These are phyloP conservation scores for Lactifluus echinatus DNA, from an alignment of 768 basidiomycete species.

Conservation along the genomic window DNA sequence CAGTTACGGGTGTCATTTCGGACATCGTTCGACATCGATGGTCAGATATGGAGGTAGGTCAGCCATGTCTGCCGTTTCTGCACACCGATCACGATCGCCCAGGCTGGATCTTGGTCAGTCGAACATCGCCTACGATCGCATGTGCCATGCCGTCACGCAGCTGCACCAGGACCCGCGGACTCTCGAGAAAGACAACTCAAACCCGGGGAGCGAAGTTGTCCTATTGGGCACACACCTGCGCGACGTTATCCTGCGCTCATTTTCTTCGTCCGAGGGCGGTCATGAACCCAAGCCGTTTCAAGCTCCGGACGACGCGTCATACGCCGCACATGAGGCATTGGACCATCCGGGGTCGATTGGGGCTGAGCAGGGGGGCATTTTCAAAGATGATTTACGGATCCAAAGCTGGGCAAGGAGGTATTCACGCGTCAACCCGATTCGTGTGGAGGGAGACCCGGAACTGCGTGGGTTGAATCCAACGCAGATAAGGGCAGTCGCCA, in stretches of 20 bases:
- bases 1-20: slow-evolving; percentile 53
- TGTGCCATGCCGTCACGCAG: slow-evolving; percentile 54
- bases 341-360: slow-evolving; percentile 30
- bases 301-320: slow-evolving; percentile 32
- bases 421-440: slow-evolving; percentile 45
- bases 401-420: slow-evolving; percentile 77
- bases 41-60: slow-evolving; percentile 42
- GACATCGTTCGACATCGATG: slow-evolving; percentile 36
- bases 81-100: neutral
- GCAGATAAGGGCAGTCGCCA: slow-evolving; percentile 76
- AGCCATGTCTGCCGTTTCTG: neutral
- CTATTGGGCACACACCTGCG: slow-evolving; percentile 66
- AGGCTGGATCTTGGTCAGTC: slow-evolving; percentile 63
- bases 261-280: slow-evolving; percentile 28
- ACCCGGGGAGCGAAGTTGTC: slow-evolving; percentile 39
- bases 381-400: slow-evolving; percentile 66
- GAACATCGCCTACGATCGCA: slow-evolving; percentile 57
- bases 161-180: slow-evolving; percentile 45
- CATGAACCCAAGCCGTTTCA: slow-evolving; percentile 32
- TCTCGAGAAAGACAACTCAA: slow-evolving; percentile 28
- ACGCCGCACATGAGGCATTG: slow-evolving; percentile 31
- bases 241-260: slow-evolving; percentile 58
- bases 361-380: slow-evolving; percentile 36
- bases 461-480: slow-evolving; percentile 57
- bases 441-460: slow-evolving; percentile 70